These are phyloP conservation scores for Diaporthe caulivora DNA, from an alignment of 2,329 filamentous ascomycete species.

Conservation along the genomic window DNA sequence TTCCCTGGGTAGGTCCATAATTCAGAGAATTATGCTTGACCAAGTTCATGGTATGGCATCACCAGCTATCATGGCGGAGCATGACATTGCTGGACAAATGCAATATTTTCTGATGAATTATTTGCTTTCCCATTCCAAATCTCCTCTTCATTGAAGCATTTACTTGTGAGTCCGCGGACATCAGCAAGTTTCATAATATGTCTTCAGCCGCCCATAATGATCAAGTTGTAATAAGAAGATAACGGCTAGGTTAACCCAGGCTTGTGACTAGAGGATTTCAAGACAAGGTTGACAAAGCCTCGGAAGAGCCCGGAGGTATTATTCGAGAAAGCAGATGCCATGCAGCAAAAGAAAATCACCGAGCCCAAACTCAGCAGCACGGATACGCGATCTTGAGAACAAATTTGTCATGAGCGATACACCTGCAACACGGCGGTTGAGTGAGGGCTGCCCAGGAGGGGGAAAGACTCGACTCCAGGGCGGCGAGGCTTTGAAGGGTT, in stretches of 20 bases:
- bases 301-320: too few species aligned
- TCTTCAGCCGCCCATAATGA: too few species aligned
- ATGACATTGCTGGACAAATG: background rate
- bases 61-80: background rate
- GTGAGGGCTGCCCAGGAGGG: too few species aligned
- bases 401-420: background rate
- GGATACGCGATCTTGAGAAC: background rate
- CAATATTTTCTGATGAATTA: background rate
- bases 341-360: too few species aligned
- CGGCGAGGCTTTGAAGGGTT: background rate
- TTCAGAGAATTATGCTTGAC: too few species aligned
- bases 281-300: too few species aligned
- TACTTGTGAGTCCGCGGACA: too few species aligned
- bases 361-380: background rate
- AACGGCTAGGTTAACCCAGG: background rate
- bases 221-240: too few species aligned
- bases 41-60: background rate
- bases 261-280: too few species aligned
- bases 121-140: background rate
- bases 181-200: too few species aligned
- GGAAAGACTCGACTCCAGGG: background rate
- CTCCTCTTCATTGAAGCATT: background rate
- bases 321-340: too few species aligned
- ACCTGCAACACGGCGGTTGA: too few species aligned
- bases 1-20: background rate